Percentiles rank a stretch among this genome's conserved stretches.
Evolutionary conservation across 805 yeast genomes (phyloP).

Genomic region (Sungouiella blattae): DNA sequence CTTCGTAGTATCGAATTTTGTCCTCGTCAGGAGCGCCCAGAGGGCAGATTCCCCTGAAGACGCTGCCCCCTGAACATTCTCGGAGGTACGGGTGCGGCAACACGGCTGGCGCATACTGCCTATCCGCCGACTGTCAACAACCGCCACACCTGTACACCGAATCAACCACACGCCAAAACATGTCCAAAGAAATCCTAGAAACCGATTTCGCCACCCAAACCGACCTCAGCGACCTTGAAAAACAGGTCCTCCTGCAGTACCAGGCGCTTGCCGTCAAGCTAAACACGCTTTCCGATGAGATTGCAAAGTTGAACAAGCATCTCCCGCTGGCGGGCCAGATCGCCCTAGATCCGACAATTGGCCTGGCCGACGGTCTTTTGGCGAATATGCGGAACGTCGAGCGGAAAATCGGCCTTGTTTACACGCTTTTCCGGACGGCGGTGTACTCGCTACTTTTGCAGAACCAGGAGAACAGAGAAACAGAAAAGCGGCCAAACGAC

Average conservation of each 20-base stretch:
- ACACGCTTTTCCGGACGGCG: conserved; percentile 65
- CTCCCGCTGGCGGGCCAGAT: conserved; percentile 7
- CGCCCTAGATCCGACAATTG: conserved; percentile 8
- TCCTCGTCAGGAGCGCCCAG: too few relatives aligned
- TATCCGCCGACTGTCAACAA: too few relatives aligned
- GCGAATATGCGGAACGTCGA: conserved; percentile 59
- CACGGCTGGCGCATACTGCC: too few relatives aligned
- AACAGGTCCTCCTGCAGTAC: conserved; percentile 36
- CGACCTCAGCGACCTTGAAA: conserved; percentile 26
- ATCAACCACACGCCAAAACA: background rate
- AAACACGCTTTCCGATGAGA: conserved; percentile 28
- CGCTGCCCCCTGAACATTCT: too few relatives aligned
- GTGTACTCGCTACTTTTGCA: conserved; percentile 63
- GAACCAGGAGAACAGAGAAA: conserved; percentile 10
- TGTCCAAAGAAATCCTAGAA: conserved; percentile 5
- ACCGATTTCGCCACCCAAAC: conserved; percentile 9
- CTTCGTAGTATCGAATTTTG: too few relatives aligned
- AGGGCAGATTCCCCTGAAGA: too few relatives aligned
- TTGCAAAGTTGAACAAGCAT: conserved; percentile 22
- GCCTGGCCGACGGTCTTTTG: conserved; percentile 28
- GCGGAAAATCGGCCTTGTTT: conserved; percentile 59
- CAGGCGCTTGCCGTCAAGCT: conserved; percentile 33
- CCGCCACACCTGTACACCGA: conserved; percentile 3
- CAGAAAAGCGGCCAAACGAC: too few relatives aligned
- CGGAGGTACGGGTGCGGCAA: too few relatives aligned